Base-by-base conservation (phyloP, 2,329 filamentous ascomycete genomes). In the Hansfordia pulvinata region DNA sequence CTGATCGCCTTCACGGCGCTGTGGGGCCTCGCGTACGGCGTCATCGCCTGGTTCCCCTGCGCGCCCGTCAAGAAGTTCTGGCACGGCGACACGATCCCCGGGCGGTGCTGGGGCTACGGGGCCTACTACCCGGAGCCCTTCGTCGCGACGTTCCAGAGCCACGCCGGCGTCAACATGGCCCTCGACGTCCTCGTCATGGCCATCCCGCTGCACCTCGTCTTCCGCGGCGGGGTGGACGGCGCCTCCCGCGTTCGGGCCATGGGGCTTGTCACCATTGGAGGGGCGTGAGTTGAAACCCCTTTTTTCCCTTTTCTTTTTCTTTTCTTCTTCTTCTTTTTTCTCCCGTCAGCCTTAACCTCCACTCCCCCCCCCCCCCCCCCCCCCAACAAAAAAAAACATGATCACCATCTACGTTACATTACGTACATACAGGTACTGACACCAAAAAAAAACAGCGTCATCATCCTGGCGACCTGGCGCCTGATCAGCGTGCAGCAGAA, bases 161-260 rank as follows among this genome's bases (percentile, higher is more conserved):
- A 54, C 24, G 40, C 46, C 1, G 40, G 40, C 3, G 26, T 44
- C 20, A 54, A 54, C 29, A 45, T 53, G 40, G 19, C 36, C 2
- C 39, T 54, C 9, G 51, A 53, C 24, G 20, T 45, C 3, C 19
- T 48, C 4, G 46, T 54, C 2, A 37, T 54, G 10, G 26, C 36
- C 6, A 36, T 54, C 4, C 48, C 50, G 2, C 28, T 53, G 7
- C 49, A 45, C 3, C 35, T 54, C 3, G 45, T 47, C 11, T 49
- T 46, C 31, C 31, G 42, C 17, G 30, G 35, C 6, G 30, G 38
- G n/a, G 32, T 35, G 2, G 33, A 29, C 5, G 20, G 29, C 2
- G 30, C 33, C n/a, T 39, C 44, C 6, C 43, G 39, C 6, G 15
- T 43, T 17, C 41, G 46, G 5, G 32, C 52, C 8, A 29, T 46